Conservation (phyloP, 768 basidiomycete genomes). For the Cantharellus anzutake region DNA sequence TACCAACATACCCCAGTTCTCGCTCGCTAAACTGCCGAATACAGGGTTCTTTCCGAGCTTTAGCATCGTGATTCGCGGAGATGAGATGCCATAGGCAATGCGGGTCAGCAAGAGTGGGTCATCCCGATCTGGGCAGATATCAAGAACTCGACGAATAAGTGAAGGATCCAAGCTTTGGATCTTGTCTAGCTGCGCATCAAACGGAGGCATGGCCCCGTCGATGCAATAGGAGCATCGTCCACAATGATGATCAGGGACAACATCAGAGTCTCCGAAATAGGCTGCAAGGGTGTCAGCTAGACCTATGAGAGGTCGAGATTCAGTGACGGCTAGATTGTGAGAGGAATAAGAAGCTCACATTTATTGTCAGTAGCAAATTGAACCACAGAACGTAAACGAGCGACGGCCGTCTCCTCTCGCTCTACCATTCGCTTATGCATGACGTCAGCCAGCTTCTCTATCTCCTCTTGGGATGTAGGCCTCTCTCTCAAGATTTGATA, state of each 20-base stretch:
- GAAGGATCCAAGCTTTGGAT: slow-evolving; percentile 11
- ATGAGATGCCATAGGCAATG: slow-evolving; percentile 31
- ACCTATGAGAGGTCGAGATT: slow-evolving; percentile 15
- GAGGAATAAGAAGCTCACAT: slow-evolving; percentile 15
- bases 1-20: too few relatives aligned
- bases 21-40: too few relatives aligned
- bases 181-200: slow-evolving; percentile 9
- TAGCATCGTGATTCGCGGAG: slow-evolving; percentile 24
- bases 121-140: slow-evolving; percentile 27
- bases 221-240: slow-evolving; percentile 26
- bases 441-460: slow-evolving; percentile 17
- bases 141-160: slow-evolving; percentile 17
- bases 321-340: background rate
- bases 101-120: slow-evolving; percentile 31
- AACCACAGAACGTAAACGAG: slow-evolving; percentile 23
- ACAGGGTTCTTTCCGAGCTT: slow-evolving; percentile 23
- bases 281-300: slow-evolving; percentile 23
- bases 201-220: slow-evolving; percentile 19
- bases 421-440: slow-evolving; percentile 22
- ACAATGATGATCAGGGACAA: slow-evolving; percentile 24
- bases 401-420: slow-evolving; percentile 25
- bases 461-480: slow-evolving; percentile 17
- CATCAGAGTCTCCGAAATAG: slow-evolving; percentile 27
- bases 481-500: slow-evolving; percentile 21
- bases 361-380: slow-evolving; percentile 21